phyloP scores from a whole-genome alignment of 352 stramenopile genomes.

The Thraustotheca clavata region DNA sequence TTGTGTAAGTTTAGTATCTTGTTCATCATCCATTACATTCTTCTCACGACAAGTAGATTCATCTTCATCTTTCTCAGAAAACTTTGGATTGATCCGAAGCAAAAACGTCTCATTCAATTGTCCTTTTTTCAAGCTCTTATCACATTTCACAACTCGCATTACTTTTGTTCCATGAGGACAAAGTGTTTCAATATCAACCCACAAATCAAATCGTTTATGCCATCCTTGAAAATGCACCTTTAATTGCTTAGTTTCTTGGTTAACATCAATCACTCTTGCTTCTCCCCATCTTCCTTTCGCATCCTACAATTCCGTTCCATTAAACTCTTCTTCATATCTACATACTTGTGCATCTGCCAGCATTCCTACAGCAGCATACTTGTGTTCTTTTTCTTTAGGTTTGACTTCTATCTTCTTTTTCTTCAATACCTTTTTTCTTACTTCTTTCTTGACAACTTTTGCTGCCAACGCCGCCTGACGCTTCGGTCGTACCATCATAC shows the following conservation, averaged over 20 bases:
- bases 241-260: background rate
- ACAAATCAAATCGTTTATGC: conserved; percentile 15
- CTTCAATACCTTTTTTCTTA: no score
- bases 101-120: background rate
- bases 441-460: no score
- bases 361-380: conserved; percentile 7
- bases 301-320: background rate
- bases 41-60: no score
- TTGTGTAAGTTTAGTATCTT: no score
- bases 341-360: conserved; percentile 4
- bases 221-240: conserved; percentile 15
- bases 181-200: background rate
- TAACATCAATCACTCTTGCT: conserved; percentile 10
- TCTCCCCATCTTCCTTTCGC: background rate
- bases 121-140: conserved; percentile 2
- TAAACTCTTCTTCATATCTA: background rate
- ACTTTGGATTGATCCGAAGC: conserved; percentile 13
- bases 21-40: no score
- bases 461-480: no score
- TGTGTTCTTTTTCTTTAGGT: background rate
- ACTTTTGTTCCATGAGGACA: background rate
- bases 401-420: background rate
- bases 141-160: background rate
- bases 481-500: no score
- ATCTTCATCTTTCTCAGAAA: background rate